These are phyloP conservation scores for Eutrema yunnanense DNA, from an alignment of 345 rosid genomes.

Conservation along the genomic window DNA sequence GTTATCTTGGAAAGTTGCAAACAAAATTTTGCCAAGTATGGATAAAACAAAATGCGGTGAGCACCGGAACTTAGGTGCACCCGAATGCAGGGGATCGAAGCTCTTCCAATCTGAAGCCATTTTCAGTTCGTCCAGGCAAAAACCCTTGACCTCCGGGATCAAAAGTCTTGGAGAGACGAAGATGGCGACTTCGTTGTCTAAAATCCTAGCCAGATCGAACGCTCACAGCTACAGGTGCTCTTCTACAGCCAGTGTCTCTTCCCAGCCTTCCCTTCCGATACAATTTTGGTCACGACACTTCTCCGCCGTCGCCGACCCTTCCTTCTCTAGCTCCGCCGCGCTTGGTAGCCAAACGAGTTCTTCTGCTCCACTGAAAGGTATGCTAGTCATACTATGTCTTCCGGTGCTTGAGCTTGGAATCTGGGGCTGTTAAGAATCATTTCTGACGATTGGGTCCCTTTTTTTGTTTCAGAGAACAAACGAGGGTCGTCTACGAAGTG, in stretches of 20 bases:
- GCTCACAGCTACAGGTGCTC: constrained; percentile 9
- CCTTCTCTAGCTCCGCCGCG: constrained; percentile 34
- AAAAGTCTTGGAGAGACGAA: constrained; percentile 25
- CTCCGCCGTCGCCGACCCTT: constrained; percentile 30
- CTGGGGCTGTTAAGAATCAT: neutral
- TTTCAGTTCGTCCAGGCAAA: constrained; percentile 1
- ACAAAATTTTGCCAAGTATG: neutral
- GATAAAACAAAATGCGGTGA: neutral
- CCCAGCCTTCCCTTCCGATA: neutral
- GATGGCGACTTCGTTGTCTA: constrained; percentile 44
- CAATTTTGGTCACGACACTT: constrained; percentile 18
- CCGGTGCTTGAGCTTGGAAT: constrained; percentile 7
- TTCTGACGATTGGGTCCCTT: neutral
- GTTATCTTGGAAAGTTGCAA: neutral
- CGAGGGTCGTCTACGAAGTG: constrained; percentile 32
- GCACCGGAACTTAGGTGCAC: constrained; percentile 9
- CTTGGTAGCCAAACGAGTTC: constrained; percentile 24
- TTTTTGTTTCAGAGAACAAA: constrained; percentile 32
- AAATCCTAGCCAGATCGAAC: constrained; percentile 38
- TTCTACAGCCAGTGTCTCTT: neutral
- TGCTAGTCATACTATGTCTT: neutral
- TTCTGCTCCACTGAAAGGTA: constrained; percentile 42
- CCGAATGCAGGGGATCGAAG: neutral
- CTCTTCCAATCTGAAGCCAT: constrained; percentile 11
- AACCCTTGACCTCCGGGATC: constrained; percentile 22